Evolutionary conservation across 805 yeast species (phyloP), one percentile per base, ranked within the genome.

Genomic region (Tetrapisispora phaffii): DNA sequence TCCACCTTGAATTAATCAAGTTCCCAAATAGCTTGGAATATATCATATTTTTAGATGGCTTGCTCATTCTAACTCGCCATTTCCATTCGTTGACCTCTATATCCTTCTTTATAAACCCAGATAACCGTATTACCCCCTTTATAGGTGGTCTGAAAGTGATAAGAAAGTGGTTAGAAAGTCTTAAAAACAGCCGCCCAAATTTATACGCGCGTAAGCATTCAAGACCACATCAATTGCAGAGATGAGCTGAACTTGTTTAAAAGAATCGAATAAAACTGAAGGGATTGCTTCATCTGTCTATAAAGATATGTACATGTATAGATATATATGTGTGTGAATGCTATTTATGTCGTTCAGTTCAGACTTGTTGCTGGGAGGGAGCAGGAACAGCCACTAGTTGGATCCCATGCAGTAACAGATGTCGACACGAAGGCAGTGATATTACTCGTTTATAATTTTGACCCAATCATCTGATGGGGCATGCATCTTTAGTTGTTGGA

Each of bases 1-100:
- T 53, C 10, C 50, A 58, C 24, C 56, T 42, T 13, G 36, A n/a
- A n/a, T 41, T 46, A 9, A 59, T 41, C 32, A 59, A 40, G 38
- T 52, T 47, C 6, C 51, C 32, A 16, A 58, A 52, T 24, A 58
- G 45, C 37, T 57, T 49, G 2, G 62, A 53, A 40, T 56, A 56
- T 41, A 56, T 50, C 16, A 57, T 44, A n/a, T 41, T 37, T 17
- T 48, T 38, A 6, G 33, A 24, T 19, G 19, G 22, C 24, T 28
- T 28, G 5, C n/a, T 31, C 41, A 38, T 38, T 15, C n/a, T 24
- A 19, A 3, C 19, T 28, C 24, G 34, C 23, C 24, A 21, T 34
- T 7, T n/a, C 38, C 4, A 21, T 15, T 6, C 9, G 26, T n/a
- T n/a, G n/a, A n/a, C n/a, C n/a, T n/a, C n/a, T n/a, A n/a, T n/a